Base-by-base conservation (phyloP, 192 early-diverging fungal species). In the Coemansia sp. region DNA sequence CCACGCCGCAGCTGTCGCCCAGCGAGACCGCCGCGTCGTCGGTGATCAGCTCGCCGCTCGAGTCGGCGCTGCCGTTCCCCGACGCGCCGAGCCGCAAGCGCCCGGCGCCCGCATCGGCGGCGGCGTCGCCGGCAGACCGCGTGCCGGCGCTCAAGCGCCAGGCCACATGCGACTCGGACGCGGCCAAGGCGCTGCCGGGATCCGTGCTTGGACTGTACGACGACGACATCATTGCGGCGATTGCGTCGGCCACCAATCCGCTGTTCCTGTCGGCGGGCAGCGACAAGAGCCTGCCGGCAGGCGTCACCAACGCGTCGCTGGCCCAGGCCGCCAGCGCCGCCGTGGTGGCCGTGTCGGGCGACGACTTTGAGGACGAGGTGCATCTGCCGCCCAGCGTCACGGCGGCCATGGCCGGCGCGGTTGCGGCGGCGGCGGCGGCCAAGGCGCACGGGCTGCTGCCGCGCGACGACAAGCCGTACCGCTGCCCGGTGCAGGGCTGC, bases 401-500 rank as follows among this genome's bases (percentile, higher is more conserved):
- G 0, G 74, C 74, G 2, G 74, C 74, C 32, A 77, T 77, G 74
- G 77, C 77, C 10, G 71, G 71, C 28, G 60, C 71, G 4, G 70
- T 73, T 31, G 70, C 66, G 11, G 66, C 69, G 12, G 71, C 58
- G 2, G 70, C 63, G 8, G 72, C 70, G 1, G 65, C 62, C 55
- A 67, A 81, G 38, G 70, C 66, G 12, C 64, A 80, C 29, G 73
- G 74, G 17, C 51, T 70, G 43, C 17, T 62, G 35, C 64, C 64
- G 17, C 75, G 64, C 35, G 83, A 81, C 52, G 90, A 92, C 54
- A 90, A 94, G 55, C 92, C 91, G 19, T 95, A 95, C 78, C 85
- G 88, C 51, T 97, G 94, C 67, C 80, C 89, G 12, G 76, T 94
- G 5, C 63, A 64, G 5, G 91, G 92, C 5, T 98, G 95, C 78